phyloP scores from a whole-genome alignment of 306 rosid species.

The Castanospermum australe region DNA sequence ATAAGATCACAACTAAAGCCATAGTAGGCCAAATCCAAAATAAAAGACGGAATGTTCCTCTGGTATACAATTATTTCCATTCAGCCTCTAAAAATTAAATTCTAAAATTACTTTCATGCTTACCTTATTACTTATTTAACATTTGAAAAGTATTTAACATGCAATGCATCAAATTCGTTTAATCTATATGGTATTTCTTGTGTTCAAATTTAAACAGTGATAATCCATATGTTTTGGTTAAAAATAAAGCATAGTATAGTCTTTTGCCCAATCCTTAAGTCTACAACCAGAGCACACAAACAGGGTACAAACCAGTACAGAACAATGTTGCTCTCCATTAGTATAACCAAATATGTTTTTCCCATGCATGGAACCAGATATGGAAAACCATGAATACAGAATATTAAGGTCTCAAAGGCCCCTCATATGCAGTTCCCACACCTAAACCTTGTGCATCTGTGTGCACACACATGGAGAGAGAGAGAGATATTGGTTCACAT shows the following conservation, averaged over 20 bases:
- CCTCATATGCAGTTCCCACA: not conserved
- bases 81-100: not conserved
- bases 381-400: not conserved
- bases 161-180: not conserved
- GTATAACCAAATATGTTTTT: not conserved
- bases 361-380: not conserved
- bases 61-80: not conserved
- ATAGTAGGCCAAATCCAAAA: not conserved
- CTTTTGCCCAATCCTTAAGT: conserved; percentile 1
- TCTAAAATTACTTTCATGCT: not conserved
- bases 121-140: not conserved
- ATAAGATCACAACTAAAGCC: not conserved
- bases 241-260: not conserved
- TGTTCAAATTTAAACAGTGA: not conserved
- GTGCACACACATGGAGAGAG: not conserved
- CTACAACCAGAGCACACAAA: not conserved
- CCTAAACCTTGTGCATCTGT: not conserved
- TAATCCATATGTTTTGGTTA: not conserved
- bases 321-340: not conserved
- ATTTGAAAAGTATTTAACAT: not conserved
- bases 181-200: not conserved
- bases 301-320: not conserved
- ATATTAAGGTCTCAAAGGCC: not conserved
- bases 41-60: not conserved
- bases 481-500: not conserved